Conservation (phyloP, 108 stramenopile genomes). For the Cyclotella choctawhatcheeana region DNA sequence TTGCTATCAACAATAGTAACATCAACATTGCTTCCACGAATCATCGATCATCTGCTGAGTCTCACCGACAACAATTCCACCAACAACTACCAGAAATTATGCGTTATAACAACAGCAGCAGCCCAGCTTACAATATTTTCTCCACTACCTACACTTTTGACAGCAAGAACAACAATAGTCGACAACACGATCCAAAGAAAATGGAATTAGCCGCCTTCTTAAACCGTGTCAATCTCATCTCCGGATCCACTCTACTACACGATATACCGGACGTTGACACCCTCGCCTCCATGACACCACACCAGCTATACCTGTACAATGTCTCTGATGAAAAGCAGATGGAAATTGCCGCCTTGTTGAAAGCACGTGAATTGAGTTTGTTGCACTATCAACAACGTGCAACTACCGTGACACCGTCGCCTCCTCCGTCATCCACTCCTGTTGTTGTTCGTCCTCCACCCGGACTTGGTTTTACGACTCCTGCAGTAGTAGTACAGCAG, state of each 20-base stretch:
- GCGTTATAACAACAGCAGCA: conserved; percentile 8
- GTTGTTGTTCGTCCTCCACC: conserved; percentile 27
- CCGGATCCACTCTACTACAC: conserved; percentile 20
- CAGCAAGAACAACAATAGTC: too few species aligned
- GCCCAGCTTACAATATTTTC: conserved; percentile 14
- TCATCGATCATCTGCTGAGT: too few species aligned
- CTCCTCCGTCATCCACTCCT: background rate
- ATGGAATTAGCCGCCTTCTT: conserved; percentile 40
- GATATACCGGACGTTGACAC: conserved; percentile 34
- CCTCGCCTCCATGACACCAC: conserved; percentile 19
- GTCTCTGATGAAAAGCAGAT: conserved; percentile 28
- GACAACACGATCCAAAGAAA: conserved; percentile 26
- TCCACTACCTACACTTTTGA: too few species aligned
- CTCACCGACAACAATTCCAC: background rate
- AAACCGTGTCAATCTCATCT: conserved; percentile 32
- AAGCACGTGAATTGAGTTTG: conserved; percentile 54
- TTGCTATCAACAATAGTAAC: too few species aligned
- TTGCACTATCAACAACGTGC: conserved; percentile 59
- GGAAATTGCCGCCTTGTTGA: conserved; percentile 57
- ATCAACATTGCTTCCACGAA: too few species aligned
- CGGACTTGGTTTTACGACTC: conserved; percentile 16
- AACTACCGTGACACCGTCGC: too few species aligned
- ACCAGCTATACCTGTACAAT: conserved; percentile 23
- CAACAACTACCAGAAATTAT: conserved; percentile 14
- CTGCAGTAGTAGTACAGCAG: too few species aligned